Conservation (phyloP, 75 land plant species). For the Pinus tabuliformis region DNA sequence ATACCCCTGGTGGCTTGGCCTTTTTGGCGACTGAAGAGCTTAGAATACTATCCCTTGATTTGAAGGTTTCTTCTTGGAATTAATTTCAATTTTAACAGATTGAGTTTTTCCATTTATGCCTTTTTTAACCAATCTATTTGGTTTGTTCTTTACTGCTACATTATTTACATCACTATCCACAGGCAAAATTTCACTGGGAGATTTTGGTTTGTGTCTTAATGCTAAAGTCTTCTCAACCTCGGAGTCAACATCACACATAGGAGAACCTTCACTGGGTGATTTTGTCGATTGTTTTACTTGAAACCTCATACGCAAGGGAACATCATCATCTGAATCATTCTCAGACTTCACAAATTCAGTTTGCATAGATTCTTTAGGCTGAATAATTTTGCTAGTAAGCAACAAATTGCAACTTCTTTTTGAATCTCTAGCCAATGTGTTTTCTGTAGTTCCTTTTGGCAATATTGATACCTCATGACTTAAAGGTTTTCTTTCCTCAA, state of each 20-base stretch:
- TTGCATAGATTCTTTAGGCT: not conserved
- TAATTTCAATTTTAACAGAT: slow-evolving; percentile 7
- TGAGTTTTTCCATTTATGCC: slow-evolving; percentile 11
- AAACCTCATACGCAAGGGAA: slow-evolving; percentile 31
- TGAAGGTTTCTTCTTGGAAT: slow-evolving; percentile 39
- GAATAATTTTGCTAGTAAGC: not conserved
- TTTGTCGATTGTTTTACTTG: slow-evolving; percentile 11
- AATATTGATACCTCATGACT: slow-evolving; percentile 16
- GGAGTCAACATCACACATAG: slow-evolving; percentile 19
- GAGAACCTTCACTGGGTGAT: slow-evolving; percentile 9
- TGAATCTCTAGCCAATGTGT: not conserved
- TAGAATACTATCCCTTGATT: slow-evolving; percentile 13
- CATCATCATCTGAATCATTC: slow-evolving; percentile 63
- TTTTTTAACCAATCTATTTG: slow-evolving; percentile 40
- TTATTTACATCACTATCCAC: slow-evolving; percentile 4
- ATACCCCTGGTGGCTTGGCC: slow-evolving; percentile 24
- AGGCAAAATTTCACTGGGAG: not conserved
- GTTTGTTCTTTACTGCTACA: slow-evolving; percentile 25
- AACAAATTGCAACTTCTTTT: slow-evolving; percentile 8
- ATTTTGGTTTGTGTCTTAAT: slow-evolving; percentile 39
- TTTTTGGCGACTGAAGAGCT: slow-evolving; percentile 28
- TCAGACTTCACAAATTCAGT: slow-evolving; percentile 3
- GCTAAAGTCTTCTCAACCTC: slow-evolving; percentile 57
- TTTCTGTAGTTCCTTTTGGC: slow-evolving; percentile 6
- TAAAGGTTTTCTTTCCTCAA: slow-evolving; percentile 62